A percentile compares a stretch with the other conserved stretches of the same genome.
phyloP scores from a whole-genome alignment of 2,329 filamentous ascomycete species.

The Hyphodiscus sp. region DNA sequence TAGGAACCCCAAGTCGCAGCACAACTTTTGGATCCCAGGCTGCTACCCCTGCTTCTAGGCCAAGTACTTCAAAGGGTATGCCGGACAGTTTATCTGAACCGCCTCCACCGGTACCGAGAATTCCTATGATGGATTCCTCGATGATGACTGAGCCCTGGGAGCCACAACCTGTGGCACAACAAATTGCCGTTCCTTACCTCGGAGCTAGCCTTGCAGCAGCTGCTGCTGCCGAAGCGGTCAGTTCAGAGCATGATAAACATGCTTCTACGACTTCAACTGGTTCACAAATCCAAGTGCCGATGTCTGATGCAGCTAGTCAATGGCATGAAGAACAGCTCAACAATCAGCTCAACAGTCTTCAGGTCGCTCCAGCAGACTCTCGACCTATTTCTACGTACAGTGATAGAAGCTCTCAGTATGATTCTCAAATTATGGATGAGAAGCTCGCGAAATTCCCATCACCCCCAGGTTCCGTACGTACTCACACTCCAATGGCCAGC shows the following conservation, averaged over 20 bases:
- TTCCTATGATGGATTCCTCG: conserved; percentile 51
- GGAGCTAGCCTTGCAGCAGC: conserved; percentile 11
- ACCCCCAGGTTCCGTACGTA: conserved; percentile 40
- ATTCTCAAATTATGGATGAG: conserved; percentile 41
- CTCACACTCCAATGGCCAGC: conserved; percentile 20
- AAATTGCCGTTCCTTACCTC: conserved; percentile 16
- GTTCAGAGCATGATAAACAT: conserved; percentile 12
- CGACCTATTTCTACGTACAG: conserved; percentile 45
- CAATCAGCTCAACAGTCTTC: conserved; percentile 10
- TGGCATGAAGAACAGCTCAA: conserved; percentile 24
- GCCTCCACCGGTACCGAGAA: conserved; percentile 43
- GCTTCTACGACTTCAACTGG: conserved; percentile 19
- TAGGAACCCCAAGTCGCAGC: conserved; percentile 49
- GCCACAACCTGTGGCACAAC: conserved; percentile 25
- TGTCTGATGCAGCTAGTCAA: conserved; percentile 27
- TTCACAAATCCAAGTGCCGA: conserved; percentile 13
- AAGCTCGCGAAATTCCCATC: conserved; percentile 49
- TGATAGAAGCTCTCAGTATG: conserved; percentile 46
- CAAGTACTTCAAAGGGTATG: conserved; percentile 27
- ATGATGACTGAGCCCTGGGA: conserved; percentile 56
- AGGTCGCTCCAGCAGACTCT: conserved; percentile 19
- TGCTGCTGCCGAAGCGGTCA: conserved; percentile 9
- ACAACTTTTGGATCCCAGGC: conserved; percentile 33
- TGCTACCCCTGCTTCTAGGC: conserved; percentile 36
- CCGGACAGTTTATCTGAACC: conserved; percentile 38